phyloP scores from a whole-genome alignment of 108 stramenopile genomes.

The Pseudonitzschia pungens region DNA sequence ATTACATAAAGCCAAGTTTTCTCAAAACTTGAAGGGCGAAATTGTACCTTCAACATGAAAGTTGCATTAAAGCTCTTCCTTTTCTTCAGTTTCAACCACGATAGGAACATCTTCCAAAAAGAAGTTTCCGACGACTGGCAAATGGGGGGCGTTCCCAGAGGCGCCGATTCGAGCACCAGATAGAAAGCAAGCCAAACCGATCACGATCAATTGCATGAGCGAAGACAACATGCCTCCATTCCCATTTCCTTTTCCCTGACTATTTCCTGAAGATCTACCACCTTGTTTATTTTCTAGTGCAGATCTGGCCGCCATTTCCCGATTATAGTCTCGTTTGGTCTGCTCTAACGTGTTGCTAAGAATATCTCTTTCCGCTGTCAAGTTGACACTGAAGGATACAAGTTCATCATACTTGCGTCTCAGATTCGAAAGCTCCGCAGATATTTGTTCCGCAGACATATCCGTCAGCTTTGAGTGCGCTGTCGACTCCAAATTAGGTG shows the following conservation, averaged over 20 bases:
- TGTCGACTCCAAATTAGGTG: constrained; percentile 33
- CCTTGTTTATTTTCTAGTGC: constrained; percentile 60
- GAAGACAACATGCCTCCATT: constrained; percentile 10
- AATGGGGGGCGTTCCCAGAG: constrained; percentile 17
- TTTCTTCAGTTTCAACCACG: not conserved
- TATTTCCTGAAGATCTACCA: constrained; percentile 16
- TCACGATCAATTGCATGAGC: constrained; percentile 33
- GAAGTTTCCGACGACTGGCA: constrained; percentile 26
- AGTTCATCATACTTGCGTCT: constrained; percentile 94
- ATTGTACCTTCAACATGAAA: no score
- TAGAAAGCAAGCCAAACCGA: constrained; percentile 37
- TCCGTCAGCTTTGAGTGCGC: constrained; percentile 39
- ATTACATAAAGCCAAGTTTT: no score
- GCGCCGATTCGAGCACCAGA: constrained; percentile 33
- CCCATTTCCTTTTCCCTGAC: constrained; percentile 8
- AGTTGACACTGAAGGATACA: constrained; percentile 86
- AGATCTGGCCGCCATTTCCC: constrained; percentile 68
- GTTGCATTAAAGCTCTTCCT: not conserved
- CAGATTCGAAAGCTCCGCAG: constrained; percentile 64
- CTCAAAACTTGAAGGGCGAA: no score
- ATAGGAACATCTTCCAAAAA: constrained; percentile 24
- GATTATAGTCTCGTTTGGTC: constrained; percentile 85
- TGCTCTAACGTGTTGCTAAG: constrained; percentile 91
- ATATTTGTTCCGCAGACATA: constrained; percentile 79
- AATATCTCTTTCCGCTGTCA: constrained; percentile 93